A percentile compares a stretch with the other conserved stretches of the same genome.
phyloP scores from a whole-genome alignment of 192 early-diverging fungal genomes.

The Gonapodya prolifera region DNA sequence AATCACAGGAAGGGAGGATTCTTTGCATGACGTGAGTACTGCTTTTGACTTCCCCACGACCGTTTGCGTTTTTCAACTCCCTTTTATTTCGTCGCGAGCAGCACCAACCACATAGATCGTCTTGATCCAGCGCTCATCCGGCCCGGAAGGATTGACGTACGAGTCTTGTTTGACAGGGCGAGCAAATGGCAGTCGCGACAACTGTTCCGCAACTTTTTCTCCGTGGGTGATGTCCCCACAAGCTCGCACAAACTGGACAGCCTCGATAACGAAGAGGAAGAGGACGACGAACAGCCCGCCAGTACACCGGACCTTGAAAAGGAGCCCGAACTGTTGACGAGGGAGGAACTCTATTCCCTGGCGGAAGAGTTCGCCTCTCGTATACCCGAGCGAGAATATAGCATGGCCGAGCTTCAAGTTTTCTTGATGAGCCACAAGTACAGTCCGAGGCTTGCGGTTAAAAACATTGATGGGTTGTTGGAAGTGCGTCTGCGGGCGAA shows the following conservation, averaged over 20 bases:
- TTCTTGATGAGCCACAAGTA: slow-evolving; percentile 38
- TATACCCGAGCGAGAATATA: slow-evolving; percentile 28
- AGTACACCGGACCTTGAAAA: not conserved
- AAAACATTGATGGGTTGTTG: not conserved
- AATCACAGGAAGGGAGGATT: slow-evolving; percentile 61
- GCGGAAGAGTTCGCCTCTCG: slow-evolving; percentile 20
- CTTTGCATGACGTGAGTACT: slow-evolving; percentile 47
- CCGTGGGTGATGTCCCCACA: slow-evolving; percentile 8
- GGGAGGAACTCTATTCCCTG: not conserved
- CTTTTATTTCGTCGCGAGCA: not conserved
- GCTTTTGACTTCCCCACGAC: not conserved
- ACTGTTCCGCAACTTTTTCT: slow-evolving; percentile 58
- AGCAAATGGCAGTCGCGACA: slow-evolving; percentile 39
- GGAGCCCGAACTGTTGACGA: not conserved
- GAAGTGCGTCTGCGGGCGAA: too few relatives aligned
- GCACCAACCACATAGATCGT: slow-evolving; percentile 37
- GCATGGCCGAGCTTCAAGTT: slow-evolving; percentile 34
- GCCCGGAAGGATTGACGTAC: slow-evolving; percentile 49
- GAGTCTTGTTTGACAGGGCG: slow-evolving; percentile 42
- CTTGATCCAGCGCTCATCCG: slow-evolving; percentile 34
- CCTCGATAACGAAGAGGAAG: not conserved
- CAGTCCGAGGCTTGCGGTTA: slow-evolving; percentile 21
- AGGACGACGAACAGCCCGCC: not conserved
- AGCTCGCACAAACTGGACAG: not conserved
- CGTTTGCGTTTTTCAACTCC: not conserved